Conservation (phyloP, 2,329 filamentous ascomycete genomes). For the Cryphonectria naterciae region DNA sequence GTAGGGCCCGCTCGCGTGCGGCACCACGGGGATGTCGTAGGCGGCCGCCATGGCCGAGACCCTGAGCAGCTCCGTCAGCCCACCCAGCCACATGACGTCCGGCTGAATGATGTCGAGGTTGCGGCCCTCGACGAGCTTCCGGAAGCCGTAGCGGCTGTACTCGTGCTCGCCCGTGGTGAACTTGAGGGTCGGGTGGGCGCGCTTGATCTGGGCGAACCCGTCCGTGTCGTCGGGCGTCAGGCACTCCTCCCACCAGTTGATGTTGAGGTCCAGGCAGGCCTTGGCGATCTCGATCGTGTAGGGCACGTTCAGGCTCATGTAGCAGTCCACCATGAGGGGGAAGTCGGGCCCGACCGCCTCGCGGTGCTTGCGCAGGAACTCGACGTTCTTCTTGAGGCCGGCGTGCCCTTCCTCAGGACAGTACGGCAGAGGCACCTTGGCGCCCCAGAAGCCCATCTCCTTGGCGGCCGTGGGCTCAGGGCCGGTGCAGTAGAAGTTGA, state of each 20-base stretch:
- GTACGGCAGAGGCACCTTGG: conserved; percentile 87
- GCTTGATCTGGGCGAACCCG: conserved; percentile 87
- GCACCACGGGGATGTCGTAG: conserved; percentile 92
- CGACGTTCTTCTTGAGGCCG: conserved; percentile 86
- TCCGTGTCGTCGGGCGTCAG: conserved; percentile 90
- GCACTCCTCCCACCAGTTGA: conserved; percentile 98
- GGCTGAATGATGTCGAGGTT: conserved; percentile 95
- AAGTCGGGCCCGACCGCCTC: conserved; percentile 87
- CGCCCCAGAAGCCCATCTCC: conserved; percentile 86
- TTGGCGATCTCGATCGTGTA: conserved; percentile 93
- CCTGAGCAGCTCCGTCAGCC: conserved; percentile 88
- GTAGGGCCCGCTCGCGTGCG: conserved; percentile 92
- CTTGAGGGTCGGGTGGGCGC: conserved; percentile 85
- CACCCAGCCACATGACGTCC: conserved; percentile 97
- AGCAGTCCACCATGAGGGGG: conserved; percentile 93
- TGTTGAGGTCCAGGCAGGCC: conserved; percentile 79
- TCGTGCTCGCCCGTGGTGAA: conserved; percentile 97
- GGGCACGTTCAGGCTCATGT: conserved; percentile 91
- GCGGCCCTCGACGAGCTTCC: conserved; percentile 87
- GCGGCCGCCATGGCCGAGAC: conserved; percentile 87
- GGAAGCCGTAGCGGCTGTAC: conserved; percentile 92
- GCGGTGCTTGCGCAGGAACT: conserved; percentile 83
- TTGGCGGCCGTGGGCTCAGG: conserved; percentile 81
- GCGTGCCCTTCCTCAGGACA: conserved; percentile 84
- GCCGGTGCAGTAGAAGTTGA: conserved; percentile 94